These are phyloP conservation scores for Sporisorium sorghi DNA, from an alignment of 1,284 basidiomycete genomes.

Conservation along the genomic window DNA sequence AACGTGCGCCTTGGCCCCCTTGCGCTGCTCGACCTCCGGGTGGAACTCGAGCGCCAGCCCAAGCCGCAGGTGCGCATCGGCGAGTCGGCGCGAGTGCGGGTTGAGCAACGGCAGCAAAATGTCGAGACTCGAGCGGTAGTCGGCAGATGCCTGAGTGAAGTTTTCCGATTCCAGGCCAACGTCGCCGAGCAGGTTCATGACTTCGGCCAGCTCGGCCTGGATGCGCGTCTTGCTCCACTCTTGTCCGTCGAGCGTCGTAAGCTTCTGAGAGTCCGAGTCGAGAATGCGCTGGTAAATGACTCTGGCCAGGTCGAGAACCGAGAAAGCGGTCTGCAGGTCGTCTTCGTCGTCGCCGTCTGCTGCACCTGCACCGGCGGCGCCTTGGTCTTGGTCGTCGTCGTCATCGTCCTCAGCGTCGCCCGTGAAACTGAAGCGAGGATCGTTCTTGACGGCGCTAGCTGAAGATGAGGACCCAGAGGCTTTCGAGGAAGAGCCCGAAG, in stretches of 20 bases:
- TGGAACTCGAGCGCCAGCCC: constrained; percentile 68
- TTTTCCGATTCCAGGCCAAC: constrained; percentile 67
- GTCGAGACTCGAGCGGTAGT: constrained; percentile 58
- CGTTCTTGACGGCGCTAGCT: constrained; percentile 37
- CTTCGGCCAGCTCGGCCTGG: constrained; percentile 62
- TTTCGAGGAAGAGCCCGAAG: constrained; percentile 24
- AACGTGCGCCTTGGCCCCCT: constrained; percentile 54
- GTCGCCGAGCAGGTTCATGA: constrained; percentile 67
- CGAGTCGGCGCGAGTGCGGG: constrained; percentile 62
- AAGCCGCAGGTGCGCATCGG: constrained; percentile 65
- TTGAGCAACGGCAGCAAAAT: constrained; percentile 56
- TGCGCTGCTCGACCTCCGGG: constrained; percentile 51
- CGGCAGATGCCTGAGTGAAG: constrained; percentile 65
- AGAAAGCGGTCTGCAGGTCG: constrained; percentile 63
- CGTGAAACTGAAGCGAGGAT: constrained; percentile 60
- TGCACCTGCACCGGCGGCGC: constrained; percentile 19
- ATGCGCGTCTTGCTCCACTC: constrained; percentile 44
- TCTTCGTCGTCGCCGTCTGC: constrained; percentile 61
- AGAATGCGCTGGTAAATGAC: constrained; percentile 63
- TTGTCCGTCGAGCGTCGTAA: constrained; percentile 57
- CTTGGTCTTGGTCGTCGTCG: constrained; percentile 59
- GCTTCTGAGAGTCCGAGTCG: constrained; percentile 13
- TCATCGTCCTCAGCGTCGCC: constrained; percentile 59
- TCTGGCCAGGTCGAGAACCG: constrained; percentile 63
- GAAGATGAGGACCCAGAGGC: constrained; percentile 23